Evolutionary conservation across 176 grass and related monocot genomes (phyloP), one percentile per base, ranked within the genome.

Genomic region (Dendrocalamus sinicus): DNA sequence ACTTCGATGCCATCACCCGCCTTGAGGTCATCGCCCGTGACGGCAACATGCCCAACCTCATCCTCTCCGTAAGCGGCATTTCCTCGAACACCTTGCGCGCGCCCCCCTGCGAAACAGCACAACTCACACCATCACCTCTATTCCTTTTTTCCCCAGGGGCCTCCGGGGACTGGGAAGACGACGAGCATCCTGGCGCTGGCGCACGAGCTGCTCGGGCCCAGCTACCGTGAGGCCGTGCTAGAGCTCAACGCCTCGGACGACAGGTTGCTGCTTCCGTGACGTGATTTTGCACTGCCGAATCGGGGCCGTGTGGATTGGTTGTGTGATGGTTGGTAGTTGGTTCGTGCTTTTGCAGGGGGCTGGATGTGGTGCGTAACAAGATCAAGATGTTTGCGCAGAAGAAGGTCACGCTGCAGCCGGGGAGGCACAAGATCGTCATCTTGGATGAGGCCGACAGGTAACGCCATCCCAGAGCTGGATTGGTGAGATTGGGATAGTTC

Each of bases 321-420:
- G 61, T 28, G 1, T 86, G 26, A 85, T 12, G 40, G 57, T 51
- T 12, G 48, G 47, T 61, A 17, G 57, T 51, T 12, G 48, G 47
- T 61, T 85, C 7, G 75, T 78, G 32, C 19, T 78, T 88, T 76
- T 51, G 43, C 77, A 99, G 96, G 87, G 96, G 96, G 3, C 88
- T 99, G 72, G 96, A 96, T 83, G 96, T 99, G 35, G 96, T 99
- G 59, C 60, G 96, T 82, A 99, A 96, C 92, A 99, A 96, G 88
- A 99, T 99, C 26, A 99, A 99, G 84, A 99, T 99, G 96, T 99
- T 99, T 79, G 93, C 93, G 0, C 96, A 99, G 88, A 99, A 96
- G 93, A 99, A 94, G 84, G 93, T 99, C 58, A 99, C 93, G 2
- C 86, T 99, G 75, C 89, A 91, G 9, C 92, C 96, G 0, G 93